These are phyloP conservation scores for Coemansia sp. DNA, from an alignment of 192 early-diverging fungal species.

Conservation along the genomic window DNA sequence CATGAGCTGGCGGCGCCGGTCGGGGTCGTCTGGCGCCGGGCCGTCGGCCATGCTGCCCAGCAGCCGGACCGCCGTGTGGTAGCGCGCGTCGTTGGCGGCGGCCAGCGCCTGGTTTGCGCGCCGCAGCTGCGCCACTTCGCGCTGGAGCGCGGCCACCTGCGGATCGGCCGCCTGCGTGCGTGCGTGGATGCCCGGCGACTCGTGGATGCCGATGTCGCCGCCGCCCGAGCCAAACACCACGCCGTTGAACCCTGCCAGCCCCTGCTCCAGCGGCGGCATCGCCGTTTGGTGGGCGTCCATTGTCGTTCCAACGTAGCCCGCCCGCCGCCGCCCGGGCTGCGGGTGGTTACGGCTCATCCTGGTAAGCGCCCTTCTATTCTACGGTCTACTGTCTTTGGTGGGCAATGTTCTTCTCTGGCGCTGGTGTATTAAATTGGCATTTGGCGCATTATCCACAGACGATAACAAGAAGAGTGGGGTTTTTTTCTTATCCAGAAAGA, in stretches of 20 bases:
- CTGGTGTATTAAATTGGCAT: too few species aligned
- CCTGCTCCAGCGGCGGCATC: constrained; percentile 12
- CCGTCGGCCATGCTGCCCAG: constrained; percentile 17
- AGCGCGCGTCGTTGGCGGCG: constrained; percentile 15
- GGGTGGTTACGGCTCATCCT: constrained; percentile 7
- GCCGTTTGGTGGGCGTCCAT: constrained; percentile 3
- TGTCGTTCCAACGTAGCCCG: constrained; percentile 6
- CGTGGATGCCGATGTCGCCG: constrained; percentile 3
- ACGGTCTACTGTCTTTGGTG: not conserved
- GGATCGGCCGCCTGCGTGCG: not conserved
- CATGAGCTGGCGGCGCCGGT: constrained; percentile 18
- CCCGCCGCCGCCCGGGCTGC: constrained; percentile 8
- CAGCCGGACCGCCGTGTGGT: constrained; percentile 18
- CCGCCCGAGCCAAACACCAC: constrained; percentile 27
- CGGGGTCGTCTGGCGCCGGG: not conserved
- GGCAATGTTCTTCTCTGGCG: too few species aligned
- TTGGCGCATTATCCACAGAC: too few species aligned
- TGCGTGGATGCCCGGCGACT: constrained; percentile 1
- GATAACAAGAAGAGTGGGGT: too few species aligned
- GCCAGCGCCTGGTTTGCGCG: constrained; percentile 22
- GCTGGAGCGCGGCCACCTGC: constrained; percentile 13
- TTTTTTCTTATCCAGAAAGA: too few species aligned
- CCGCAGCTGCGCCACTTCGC: constrained; percentile 24
- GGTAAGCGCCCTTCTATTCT: not conserved
- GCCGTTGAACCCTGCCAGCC: constrained; percentile 33